A percentile compares a stretch with the other conserved stretches of the same genome.
Evolutionary conservation across 352 stramenopile species (phyloP).

Genomic region (Globisporangium recalcitrans): DNA sequence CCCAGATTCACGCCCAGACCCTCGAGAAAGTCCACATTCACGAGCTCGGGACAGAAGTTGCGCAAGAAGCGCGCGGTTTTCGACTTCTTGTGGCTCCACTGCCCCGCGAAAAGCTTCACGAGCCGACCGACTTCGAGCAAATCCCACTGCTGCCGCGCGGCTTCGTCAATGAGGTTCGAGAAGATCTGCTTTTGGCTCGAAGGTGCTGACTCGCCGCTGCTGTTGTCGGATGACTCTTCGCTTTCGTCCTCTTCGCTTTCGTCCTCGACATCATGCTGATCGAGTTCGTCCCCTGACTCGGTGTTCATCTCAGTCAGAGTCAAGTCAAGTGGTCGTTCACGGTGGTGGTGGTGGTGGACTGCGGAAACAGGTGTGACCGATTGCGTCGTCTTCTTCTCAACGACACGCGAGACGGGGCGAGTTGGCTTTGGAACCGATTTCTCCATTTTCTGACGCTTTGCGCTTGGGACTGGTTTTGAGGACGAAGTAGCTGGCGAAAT

Average conservation of each 20-base stretch:
- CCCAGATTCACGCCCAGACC: slow-evolving; percentile 56
- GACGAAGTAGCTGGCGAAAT: background rate
- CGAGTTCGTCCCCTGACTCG: background rate
- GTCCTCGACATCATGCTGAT: slow-evolving; percentile 24
- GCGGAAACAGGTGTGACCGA: background rate
- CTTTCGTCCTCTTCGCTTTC: slow-evolving; percentile 3
- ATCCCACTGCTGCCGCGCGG: slow-evolving; percentile 70
- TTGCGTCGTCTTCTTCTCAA: slow-evolving; percentile 2
- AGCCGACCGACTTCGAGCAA: slow-evolving; percentile 73
- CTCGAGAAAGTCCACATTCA: slow-evolving; percentile 84
- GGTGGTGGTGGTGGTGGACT: background rate
- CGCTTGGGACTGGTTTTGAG: background rate
- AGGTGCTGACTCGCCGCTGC: background rate
- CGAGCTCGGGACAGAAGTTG: slow-evolving; percentile 65
- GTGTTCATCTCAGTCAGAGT: slow-evolving; percentile 3
- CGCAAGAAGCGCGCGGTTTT: slow-evolving; percentile 62
- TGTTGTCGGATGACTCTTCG: background rate
- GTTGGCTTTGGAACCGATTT: background rate
- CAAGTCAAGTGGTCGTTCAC: background rate
- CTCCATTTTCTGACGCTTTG: slow-evolving; percentile 5
- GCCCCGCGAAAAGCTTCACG: slow-evolving; percentile 67
- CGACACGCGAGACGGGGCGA: background rate
- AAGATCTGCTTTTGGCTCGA: slow-evolving; percentile 41
- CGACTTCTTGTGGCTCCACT: slow-evolving; percentile 46
- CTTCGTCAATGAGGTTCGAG: slow-evolving; percentile 69